Evolutionary conservation across 176 grass and related monocot genomes (phyloP).

Genomic region (Bromus sterilis): DNA sequence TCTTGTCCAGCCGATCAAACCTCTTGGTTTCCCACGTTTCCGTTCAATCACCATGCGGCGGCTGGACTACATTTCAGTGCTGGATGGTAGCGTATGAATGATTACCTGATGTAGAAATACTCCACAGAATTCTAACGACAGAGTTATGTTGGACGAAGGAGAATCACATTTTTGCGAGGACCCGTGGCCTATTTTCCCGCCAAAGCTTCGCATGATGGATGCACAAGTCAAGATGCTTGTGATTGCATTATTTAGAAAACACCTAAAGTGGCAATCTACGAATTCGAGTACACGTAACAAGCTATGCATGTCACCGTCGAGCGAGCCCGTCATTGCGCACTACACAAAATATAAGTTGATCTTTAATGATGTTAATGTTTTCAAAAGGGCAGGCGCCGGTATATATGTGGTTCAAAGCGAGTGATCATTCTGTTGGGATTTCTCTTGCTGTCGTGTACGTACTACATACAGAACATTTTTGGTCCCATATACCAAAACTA

Average conservation of each 20-base stretch:
- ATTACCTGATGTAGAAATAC: too few relatives aligned
- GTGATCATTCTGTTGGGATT: conserved; percentile 33
- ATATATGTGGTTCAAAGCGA: conserved; percentile 7
- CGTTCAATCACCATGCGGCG: too few relatives aligned
- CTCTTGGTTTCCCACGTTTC: background rate
- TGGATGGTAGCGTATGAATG: too few relatives aligned
- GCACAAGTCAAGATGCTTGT: background rate
- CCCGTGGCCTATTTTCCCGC: background rate
- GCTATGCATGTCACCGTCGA: background rate
- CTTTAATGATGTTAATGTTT: background rate
- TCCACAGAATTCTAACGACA: too few relatives aligned
- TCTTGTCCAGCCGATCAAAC: background rate
- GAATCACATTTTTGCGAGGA: background rate
- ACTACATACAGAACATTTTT: conserved; percentile 1
- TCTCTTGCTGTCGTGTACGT: conserved; percentile 19
- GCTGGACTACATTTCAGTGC: too few relatives aligned
- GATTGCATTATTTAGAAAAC: background rate
- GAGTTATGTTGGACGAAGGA: background rate
- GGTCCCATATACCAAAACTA: conserved; percentile 16
- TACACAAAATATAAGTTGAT: background rate
- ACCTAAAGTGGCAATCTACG: background rate
- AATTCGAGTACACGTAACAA: background rate
- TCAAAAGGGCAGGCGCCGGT: background rate
- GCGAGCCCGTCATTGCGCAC: background rate
- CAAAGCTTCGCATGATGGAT: background rate